Evolutionary conservation across 768 basidiomycete species (phyloP).

Genomic region (Stropharia rugosoannulata): DNA sequence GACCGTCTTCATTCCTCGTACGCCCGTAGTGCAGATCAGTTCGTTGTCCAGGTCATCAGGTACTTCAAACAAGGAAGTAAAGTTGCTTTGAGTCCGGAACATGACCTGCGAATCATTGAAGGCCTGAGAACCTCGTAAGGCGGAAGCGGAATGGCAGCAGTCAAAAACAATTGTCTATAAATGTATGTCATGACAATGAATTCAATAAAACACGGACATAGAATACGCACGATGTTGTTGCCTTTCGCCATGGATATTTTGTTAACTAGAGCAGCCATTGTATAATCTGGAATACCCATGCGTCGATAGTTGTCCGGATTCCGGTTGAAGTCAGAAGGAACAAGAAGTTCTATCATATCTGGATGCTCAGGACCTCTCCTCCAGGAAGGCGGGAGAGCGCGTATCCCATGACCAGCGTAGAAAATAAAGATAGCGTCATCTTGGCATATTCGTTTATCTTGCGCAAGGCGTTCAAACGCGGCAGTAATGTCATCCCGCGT

Average conservation of each 20-base stretch:
- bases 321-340: slow-evolving; percentile 2
- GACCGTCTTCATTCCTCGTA: background rate
- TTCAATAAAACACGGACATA: too few species aligned
- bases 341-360: background rate
- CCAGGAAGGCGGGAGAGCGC: background rate
- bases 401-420: slow-evolving; percentile 11
- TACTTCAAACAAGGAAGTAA: background rate
- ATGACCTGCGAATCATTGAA: too few species aligned
- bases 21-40: background rate
- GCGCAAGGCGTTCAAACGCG: slow-evolving; percentile 2
- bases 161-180: slow-evolving; percentile 16
- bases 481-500: slow-evolving; percentile 4
- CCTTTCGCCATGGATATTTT: slow-evolving; percentile 9
- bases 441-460: background rate
- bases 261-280: slow-evolving; percentile 8
- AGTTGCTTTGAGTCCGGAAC: background rate
- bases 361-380: background rate
- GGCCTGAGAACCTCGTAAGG: background rate
- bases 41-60: background rate
- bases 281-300: slow-evolving; percentile 12
- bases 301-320: background rate
- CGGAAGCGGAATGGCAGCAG: slow-evolving; percentile 13
- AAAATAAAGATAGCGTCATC: slow-evolving; percentile 9
- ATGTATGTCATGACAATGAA: too few species aligned
- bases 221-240: slow-evolving; percentile 14